A percentile compares a stretch with the other conserved stretches of the same genome.
phyloP scores from a whole-genome alignment of 306 rosid genomes.

The Fragaria vesca region DNA sequence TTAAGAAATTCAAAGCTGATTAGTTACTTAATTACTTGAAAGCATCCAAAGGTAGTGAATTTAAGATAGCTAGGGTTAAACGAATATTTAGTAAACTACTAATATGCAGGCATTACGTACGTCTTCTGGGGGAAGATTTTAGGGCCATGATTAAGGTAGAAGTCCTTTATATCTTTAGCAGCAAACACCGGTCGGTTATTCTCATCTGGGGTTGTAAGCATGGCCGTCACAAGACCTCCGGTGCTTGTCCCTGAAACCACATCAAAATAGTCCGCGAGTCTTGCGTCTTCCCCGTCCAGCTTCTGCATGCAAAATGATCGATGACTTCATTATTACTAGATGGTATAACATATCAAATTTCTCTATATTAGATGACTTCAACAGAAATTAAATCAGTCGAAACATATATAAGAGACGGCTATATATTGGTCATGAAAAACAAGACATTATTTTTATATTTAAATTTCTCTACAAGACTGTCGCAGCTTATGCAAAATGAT shows the following conservation, averaged over 20 bases:
- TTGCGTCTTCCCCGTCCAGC: slow-evolving; percentile 57
- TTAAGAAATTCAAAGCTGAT: not conserved
- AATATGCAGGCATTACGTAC: slow-evolving; percentile 16
- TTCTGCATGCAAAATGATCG: slow-evolving; percentile 45
- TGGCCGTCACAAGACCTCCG: slow-evolving; percentile 60
- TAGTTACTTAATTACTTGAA: not conserved
- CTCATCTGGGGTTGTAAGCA: slow-evolving; percentile 57
- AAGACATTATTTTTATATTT: no score
- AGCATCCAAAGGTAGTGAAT: not conserved
- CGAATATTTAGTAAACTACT: not conserved
- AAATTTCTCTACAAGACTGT: not conserved
- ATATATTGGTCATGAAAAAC: not conserved
- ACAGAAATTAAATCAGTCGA: not conserved
- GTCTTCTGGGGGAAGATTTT: slow-evolving; percentile 53
- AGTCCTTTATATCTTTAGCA: slow-evolving; percentile 59
- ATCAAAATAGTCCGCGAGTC: slow-evolving; percentile 62
- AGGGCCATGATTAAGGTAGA: slow-evolving; percentile 52
- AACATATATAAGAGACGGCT: not conserved
- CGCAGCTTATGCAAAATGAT: not conserved
- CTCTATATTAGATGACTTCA: no score
- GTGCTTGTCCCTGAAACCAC: slow-evolving; percentile 74
- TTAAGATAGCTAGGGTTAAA: not conserved
- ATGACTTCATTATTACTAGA: not conserved
- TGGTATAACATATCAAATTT: not conserved
- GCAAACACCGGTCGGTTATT: slow-evolving; percentile 60